Evolutionary conservation across 345 rosid genomes (phyloP), one percentile per base, ranked within the genome.

Genomic region (Salix viminalis): DNA sequence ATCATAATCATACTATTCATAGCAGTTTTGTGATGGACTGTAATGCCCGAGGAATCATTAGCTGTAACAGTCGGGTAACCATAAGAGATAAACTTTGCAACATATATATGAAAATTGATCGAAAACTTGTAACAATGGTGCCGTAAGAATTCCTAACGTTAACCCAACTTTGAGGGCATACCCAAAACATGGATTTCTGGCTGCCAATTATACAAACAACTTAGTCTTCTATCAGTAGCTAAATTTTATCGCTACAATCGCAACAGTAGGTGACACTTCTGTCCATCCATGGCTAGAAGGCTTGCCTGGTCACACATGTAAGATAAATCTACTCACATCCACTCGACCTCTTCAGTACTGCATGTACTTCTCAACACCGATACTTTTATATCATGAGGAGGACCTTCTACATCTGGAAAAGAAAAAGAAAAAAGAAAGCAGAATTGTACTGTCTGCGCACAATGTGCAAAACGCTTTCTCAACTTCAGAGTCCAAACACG

Each of bases 321-420:
- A 67, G 39, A 69, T 37, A 54, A 70, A 73, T 81, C 70, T 68
- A 67, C 16, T 19, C 24, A 6, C 75, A 24, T 67, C 67, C 73
- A 61, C 36, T 11, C 69, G 1, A 83, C 39, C 56, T 23, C 12
- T 11, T 42, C 46, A 18, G 18, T 37, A 46, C 60, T 37, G 24
- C 21, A 52, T 65, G 65, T 54, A 19, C 67, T 61, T 48, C 62
- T 36, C 58, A 21, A 32, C 50, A 19, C 37, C 14, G 26, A 50
- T 66, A 62, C n/a, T 32, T 36, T 13, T 39, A 52, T 65, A 26
- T 61, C 32, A 61, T 9, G 70, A 4, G 30, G 41, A 37, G 46
- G 46, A 73, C 13, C 76, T 32, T n/a, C 37, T 69, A 54, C 56
- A 18, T 12, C 48, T 6, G 24, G 71, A 18, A 72, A 60, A 42